Conservation (phyloP, 1,139 yeast species). For the Debaryomyces sp. region DNA sequence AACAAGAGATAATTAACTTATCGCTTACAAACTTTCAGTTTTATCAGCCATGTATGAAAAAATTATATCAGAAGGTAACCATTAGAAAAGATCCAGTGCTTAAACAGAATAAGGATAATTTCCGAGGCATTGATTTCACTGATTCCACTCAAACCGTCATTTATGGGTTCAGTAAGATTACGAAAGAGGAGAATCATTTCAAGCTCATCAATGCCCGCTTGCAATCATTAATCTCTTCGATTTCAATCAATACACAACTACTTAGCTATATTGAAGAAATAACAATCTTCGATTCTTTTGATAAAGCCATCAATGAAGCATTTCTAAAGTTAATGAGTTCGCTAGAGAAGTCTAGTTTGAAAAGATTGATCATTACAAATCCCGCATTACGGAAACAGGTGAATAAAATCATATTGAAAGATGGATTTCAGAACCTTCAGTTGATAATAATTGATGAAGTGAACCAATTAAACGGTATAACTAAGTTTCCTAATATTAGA, state of each 20-base stretch:
- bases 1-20: constrained; percentile 36
- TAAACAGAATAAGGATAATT: constrained; percentile 10
- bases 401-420: background rate
- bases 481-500: constrained; percentile 6
- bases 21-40: constrained; percentile 39
- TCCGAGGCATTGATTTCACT: constrained; percentile 10
- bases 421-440: constrained; percentile 8
- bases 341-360: constrained; percentile 9
- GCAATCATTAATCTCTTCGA: constrained; percentile 26
- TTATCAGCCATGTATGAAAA: constrained; percentile 36
- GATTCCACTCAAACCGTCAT: constrained; percentile 11
- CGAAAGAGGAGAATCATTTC: constrained; percentile 19
- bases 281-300: constrained; percentile 20
- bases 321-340: constrained; percentile 4
- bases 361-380: constrained; percentile 19
- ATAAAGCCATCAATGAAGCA: background rate
- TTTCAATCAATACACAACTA: constrained; percentile 32
- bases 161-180: constrained; percentile 10
- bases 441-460: background rate
- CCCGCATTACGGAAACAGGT: constrained; percentile 14
- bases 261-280: constrained; percentile 25
- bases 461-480: background rate
- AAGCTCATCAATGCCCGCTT: constrained; percentile 35
- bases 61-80: constrained; percentile 32
- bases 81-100: constrained; percentile 29